phyloP scores from a whole-genome alignment of 2,329 filamentous ascomycete species.

The Aspergillus aculeatinus region DNA sequence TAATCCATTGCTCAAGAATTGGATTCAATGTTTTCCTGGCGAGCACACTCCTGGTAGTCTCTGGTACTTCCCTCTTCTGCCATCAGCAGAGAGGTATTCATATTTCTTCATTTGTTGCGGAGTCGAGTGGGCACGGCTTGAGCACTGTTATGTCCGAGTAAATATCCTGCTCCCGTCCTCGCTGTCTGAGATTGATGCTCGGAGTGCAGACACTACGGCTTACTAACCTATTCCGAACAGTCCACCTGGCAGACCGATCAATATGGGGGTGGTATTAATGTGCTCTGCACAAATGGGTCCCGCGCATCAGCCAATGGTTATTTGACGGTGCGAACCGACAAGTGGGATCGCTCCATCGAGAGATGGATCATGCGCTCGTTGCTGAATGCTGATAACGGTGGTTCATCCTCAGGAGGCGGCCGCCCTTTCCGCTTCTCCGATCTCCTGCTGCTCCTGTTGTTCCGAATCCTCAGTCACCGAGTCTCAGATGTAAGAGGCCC shows the following conservation, averaged over 20 bases:
- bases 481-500: neutral
- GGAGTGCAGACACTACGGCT: neutral
- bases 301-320: slow-evolving; percentile 15
- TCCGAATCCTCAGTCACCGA: neutral
- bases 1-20: neutral
- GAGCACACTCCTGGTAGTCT: neutral
- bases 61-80: neutral
- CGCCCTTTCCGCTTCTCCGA: neutral
- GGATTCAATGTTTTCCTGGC: neutral
- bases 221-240: neutral
- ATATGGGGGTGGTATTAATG: neutral
- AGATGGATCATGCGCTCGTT: slow-evolving; percentile 1
- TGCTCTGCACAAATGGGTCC: slow-evolving; percentile 7
- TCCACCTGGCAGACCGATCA: neutral
- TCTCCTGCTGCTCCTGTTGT: neutral
- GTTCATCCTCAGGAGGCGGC: slow-evolving; percentile 9
- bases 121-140: slow-evolving; percentile 2
- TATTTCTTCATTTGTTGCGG: neutral
- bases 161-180: neutral
- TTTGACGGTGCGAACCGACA: slow-evolving; percentile 16
- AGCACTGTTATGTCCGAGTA: slow-evolving; percentile 4
- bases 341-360: slow-evolving; percentile 14
- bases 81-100: neutral
- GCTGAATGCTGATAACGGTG: slow-evolving; percentile 5
- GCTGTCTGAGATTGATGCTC: slow-evolving; percentile 9